These are phyloP conservation scores for Pneumocystis oryctolagi DNA, from an alignment of 1,139 yeast genomes.

Conservation along the genomic window DNA sequence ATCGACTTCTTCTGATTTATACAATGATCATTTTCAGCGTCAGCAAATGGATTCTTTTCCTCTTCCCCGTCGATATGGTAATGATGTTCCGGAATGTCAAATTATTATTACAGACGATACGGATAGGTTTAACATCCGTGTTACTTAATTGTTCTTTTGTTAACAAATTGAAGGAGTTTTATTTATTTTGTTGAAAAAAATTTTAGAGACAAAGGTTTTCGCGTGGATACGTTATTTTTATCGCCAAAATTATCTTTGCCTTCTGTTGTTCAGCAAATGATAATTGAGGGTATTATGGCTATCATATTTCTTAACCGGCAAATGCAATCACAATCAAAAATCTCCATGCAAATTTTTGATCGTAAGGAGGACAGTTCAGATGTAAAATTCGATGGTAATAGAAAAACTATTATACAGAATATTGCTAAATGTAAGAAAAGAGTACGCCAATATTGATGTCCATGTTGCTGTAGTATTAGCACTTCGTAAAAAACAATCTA, in stretches of 20 bases:
- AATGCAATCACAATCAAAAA: conserved; percentile 26
- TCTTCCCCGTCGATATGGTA: conserved; percentile 15
- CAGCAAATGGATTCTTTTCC: conserved; percentile 19
- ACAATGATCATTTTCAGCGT: background rate
- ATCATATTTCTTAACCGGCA: conserved; percentile 49
- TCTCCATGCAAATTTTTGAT: conserved; percentile 64
- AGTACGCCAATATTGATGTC: conserved; percentile 53
- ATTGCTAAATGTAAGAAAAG: background rate
- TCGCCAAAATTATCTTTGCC: conserved; percentile 38
- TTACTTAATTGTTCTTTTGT: background rate
- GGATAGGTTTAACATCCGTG: conserved; percentile 25
- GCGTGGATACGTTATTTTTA: conserved; percentile 34
- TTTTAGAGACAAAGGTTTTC: conserved; percentile 39
- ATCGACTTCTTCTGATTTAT: conserved; percentile 7
- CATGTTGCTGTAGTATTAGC: conserved; percentile 46
- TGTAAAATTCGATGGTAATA: conserved; percentile 45
- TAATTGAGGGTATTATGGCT: conserved; percentile 64
- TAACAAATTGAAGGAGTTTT: conserved; percentile 24
- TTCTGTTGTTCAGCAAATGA: conserved; percentile 57
- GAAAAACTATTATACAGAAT: background rate
- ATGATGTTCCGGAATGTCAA: conserved; percentile 40
- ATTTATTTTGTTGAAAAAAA: conserved; percentile 43
- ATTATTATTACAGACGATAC: conserved; percentile 55
- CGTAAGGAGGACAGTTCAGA: conserved; percentile 48
- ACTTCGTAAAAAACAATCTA: conserved; percentile 19